Evolutionary conservation across 164 flowering plant species (phyloP).

Genomic region (Sedum album): DNA sequence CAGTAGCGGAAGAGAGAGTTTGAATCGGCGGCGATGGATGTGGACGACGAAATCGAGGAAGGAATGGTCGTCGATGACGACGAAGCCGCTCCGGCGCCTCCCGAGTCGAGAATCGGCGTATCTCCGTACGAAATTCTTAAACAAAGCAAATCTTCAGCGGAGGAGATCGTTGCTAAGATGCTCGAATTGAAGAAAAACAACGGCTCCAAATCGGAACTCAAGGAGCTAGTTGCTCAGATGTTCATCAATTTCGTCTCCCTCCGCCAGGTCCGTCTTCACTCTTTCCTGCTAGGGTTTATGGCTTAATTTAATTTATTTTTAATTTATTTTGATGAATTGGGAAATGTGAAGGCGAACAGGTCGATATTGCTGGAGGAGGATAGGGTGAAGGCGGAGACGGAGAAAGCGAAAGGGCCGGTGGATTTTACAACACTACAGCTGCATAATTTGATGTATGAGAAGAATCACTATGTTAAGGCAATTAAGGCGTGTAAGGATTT

Average conservation of each 20-base stretch:
- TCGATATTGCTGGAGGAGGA: slow-evolving; percentile 83
- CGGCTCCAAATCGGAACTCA: slow-evolving; percentile 55
- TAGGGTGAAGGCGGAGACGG: slow-evolving; percentile 75
- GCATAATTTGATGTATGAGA: slow-evolving; percentile 93
- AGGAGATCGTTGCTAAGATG: slow-evolving; percentile 74
- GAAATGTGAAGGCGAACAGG: slow-evolving; percentile 53
- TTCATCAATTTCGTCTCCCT: slow-evolving; percentile 73
- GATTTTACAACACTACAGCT: slow-evolving; percentile 91
- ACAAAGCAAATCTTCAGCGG: slow-evolving; percentile 47
- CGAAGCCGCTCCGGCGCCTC: background rate
- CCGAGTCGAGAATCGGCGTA: slow-evolving; percentile 25
- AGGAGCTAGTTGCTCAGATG: slow-evolving; percentile 72
- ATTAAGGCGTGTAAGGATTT: slow-evolving; percentile 94
- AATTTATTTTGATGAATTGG: background rate
- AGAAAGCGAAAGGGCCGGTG: slow-evolving; percentile 82
- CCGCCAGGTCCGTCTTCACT: slow-evolving; percentile 51
- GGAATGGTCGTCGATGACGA: slow-evolving; percentile 20
- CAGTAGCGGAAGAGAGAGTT: background rate
- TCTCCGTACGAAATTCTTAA: slow-evolving; percentile 54
- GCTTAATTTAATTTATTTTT: background rate
- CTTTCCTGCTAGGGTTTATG: background rate
- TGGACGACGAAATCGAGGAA: slow-evolving; percentile 26
- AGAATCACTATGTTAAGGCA: slow-evolving; percentile 86
- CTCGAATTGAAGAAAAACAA: slow-evolving; percentile 56
- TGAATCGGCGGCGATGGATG: slow-evolving; percentile 12